Base-by-base conservation (phyloP, 1,284 basidiomycete species). In the Porogramme epimiltina region DNA sequence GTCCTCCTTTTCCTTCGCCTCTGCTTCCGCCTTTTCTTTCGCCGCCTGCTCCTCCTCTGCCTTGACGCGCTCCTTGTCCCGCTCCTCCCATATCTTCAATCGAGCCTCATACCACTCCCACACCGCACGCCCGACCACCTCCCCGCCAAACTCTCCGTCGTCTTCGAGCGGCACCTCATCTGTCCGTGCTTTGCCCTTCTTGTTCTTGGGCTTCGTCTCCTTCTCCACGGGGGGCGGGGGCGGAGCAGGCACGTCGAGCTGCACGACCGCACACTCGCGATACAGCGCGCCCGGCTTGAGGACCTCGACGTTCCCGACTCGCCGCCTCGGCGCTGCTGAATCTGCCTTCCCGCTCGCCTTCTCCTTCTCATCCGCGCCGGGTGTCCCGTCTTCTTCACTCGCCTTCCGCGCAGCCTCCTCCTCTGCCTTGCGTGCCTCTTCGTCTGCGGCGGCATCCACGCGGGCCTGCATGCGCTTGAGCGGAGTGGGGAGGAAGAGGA, bases 201-300 rank as follows among this genome's bases (percentile, higher is more conserved):
- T 65, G 28, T 62, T 61, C 54, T 59, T 64, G 57, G 42, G 55
- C 56, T 61, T 67, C 61, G 45, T 51, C 20, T 58, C 54, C 58
- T 55, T 23, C 13, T 43, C 54, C 18, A 19, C 33, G 2, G 34
- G 33, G 26, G 43, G 56, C 24, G 54, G 46, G 3, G 53, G 54
- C 2, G 58, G 49, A n/a, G 46, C 41, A 1, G 36, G 73, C 28
- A 86, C 70, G 16, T 65, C 68, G 11, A 88, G 55, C 26, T 65
- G 70, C 1, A 86, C 83, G 3, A 85, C 77, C 0, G 82, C 80
- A 57, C 87, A 89, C 60, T 91, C 87, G 13, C 83, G 75, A 59
- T 91, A 90, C 23, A 91, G 66, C n/a, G 84, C 80, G 0, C 89
- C 88, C 1, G 87, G 85, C 66, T 86, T 85, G 38, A 91, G 72